phyloP scores from a whole-genome alignment of 768 basidiomycete species.

The Kwoniella heveanensis region DNA sequence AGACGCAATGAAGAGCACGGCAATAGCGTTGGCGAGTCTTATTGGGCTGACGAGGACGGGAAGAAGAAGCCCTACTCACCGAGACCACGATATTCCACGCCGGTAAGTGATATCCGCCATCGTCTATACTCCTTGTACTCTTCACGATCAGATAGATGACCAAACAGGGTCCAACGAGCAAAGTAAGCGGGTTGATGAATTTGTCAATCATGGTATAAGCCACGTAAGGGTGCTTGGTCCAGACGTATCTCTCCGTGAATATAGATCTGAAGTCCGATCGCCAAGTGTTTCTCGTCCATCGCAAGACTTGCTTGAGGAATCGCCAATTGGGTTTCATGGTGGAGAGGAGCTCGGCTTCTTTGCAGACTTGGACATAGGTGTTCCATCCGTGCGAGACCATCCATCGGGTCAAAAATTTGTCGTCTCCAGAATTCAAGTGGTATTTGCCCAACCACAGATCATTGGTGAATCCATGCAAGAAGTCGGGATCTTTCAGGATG shows the following conservation, averaged over 20 bases:
- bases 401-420: conserved; percentile 93
- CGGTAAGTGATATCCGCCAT: conserved; percentile 54
- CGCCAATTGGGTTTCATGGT: conserved; percentile 98
- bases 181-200: conserved; percentile 63
- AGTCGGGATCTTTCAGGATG: conserved; percentile 92
- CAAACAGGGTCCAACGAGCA: conserved; percentile 78
- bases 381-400: conserved; percentile 95
- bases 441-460: conserved; percentile 93
- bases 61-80: conserved; percentile 14
- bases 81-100: conserved; percentile 55
- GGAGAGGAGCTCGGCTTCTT: conserved; percentile 69
- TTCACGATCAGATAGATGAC: conserved; percentile 77
- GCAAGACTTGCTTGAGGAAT: conserved; percentile 87
- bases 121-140: conserved; percentile 62
- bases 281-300: conserved; percentile 96
- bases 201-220: conserved; percentile 80
- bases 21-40: too few species aligned
- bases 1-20: too few species aligned
- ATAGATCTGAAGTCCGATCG: conserved; percentile 81
- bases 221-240: conserved; percentile 82
- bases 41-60: too few species aligned
- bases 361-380: conserved; percentile 70
- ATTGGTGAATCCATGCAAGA: conserved; percentile 88
- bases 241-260: conserved; percentile 83
- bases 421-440: conserved; percentile 90